Conservation (phyloP, 257 asterid genomes). For the Solanum corneliomulleri region DNA sequence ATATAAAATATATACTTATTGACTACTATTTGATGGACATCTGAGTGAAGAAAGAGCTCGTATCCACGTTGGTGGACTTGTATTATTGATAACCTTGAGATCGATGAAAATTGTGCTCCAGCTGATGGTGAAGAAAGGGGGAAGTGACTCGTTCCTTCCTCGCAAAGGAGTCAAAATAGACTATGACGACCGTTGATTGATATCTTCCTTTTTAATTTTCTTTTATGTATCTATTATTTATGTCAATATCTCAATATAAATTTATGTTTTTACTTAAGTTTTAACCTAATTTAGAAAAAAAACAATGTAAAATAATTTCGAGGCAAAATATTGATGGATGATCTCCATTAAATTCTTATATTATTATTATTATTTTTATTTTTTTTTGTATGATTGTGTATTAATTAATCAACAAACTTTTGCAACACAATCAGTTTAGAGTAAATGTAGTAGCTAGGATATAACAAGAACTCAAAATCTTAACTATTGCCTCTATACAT, state of each 20-base stretch:
- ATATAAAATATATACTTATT: neutral
- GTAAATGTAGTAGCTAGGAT: neutral
- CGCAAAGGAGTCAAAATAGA: neutral
- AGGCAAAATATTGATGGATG: neutral
- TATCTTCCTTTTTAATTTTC: neutral
- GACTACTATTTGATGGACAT: neutral
- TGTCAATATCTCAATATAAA: neutral
- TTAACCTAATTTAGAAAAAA: neutral
- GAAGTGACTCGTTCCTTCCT: neutral
- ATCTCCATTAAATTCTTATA: neutral
- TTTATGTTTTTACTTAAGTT: neutral
- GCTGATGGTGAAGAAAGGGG: neutral
- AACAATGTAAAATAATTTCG: neutral
- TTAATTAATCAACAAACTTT: neutral
- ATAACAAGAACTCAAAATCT: neutral
- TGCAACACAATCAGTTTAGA: neutral
- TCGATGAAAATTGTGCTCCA: rapidly evolving
- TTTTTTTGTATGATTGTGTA: no score
- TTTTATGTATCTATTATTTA: neutral
- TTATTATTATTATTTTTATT: no score
- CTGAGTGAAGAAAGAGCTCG: neutral
- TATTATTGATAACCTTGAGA: neutral
- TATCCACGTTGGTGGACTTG: neutral
- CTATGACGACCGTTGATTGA: neutral
- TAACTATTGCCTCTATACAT: neutral